Percentiles rank a stretch among this genome's conserved stretches.
Conservation (phyloP, 2,329 filamentous ascomycete genomes). For the Trichoderma hamatum region DNA sequence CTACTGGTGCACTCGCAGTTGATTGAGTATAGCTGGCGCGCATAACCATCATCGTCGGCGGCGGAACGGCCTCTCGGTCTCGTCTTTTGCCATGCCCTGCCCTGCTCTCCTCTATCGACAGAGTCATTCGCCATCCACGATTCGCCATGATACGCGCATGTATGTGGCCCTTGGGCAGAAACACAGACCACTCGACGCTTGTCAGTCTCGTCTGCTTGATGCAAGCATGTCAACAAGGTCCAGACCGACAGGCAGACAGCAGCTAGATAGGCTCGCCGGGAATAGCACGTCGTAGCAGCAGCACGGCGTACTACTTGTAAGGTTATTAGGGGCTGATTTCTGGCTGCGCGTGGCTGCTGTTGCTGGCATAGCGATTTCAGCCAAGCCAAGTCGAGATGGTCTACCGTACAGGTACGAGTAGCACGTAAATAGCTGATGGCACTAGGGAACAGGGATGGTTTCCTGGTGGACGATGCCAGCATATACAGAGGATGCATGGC, state of each 20-base stretch:
- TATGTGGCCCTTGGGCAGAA: constrained; percentile 20
- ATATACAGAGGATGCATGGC: neutral
- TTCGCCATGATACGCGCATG: neutral
- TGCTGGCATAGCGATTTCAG: constrained; percentile 16
- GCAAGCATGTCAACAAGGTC: constrained; percentile 1
- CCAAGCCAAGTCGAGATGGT: constrained; percentile 15
- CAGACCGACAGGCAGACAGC: constrained; percentile 16
- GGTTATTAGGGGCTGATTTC: constrained; percentile 10
- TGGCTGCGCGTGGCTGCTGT: constrained; percentile 17
- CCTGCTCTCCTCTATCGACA: neutral
- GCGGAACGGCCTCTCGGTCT: constrained; percentile 9
- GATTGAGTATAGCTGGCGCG: constrained; percentile 22
- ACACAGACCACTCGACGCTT: constrained; percentile 12
- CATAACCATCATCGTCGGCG: constrained; percentile 15
- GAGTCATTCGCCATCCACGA: neutral
- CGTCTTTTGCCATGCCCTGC: neutral
- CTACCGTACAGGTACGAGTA: neutral
- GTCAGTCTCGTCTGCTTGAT: neutral
- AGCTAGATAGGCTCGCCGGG: neutral
- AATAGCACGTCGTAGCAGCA: neutral
- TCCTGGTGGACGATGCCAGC: neutral
- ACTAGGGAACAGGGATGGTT: constrained; percentile 1
- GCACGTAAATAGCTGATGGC: constrained; percentile 1
- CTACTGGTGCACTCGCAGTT: constrained; percentile 17
- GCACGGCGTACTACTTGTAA: neutral